Base-by-base conservation (phyloP, 2,329 filamentous ascomycete genomes). In the Pyricularia pennisetigena region DNA sequence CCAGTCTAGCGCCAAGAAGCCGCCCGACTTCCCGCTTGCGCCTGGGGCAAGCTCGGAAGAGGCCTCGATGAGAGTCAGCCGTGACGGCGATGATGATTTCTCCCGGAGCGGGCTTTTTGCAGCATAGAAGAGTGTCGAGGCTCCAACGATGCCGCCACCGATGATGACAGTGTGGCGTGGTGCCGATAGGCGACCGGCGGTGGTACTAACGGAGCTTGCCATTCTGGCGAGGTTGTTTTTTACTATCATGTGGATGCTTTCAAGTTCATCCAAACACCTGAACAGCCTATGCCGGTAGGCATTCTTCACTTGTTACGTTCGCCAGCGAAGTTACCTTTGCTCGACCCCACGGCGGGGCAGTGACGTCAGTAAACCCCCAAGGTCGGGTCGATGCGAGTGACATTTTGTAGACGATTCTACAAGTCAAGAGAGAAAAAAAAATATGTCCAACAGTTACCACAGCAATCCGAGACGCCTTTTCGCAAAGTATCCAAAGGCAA, bases 1-100 rank as follows among this genome's bases (percentile, higher is more conserved):
- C 90, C 90, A 94, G 75, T 94, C 89, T 41, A 81, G 82, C 0
- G 90, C 90, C 9, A 94, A 74, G 73, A 94, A 94, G 0, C 91
- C 91, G 23, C 84, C 92, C 0, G 90, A 90, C 71, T 86, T 88
- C 0, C 91, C 90, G 2, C 90, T 93, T 0, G 91, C 90, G 32
- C 88, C 91, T 12, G 86, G 83, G 76, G 94, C 92, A 35, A 94
- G 82, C 70, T 86, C 75, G 0, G 78, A 75, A 0, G 80, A 79
- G 0, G 79, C 74, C 67, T 85, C 83, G 49, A 85, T 78, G 8
- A 85, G 76, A 70, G 83, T 81, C 67, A 85, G 80, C 24, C 75
- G 78, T 7, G 76, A 77, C 0, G 76, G 76, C 79, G 59, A 88
- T 87, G 76, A 94, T 85, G 80, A 91, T 98, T 41, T 86, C 88